Evolutionary conservation across 2,329 filamentous ascomycete species (phyloP).

Genomic region (Fusarium temperatum): DNA sequence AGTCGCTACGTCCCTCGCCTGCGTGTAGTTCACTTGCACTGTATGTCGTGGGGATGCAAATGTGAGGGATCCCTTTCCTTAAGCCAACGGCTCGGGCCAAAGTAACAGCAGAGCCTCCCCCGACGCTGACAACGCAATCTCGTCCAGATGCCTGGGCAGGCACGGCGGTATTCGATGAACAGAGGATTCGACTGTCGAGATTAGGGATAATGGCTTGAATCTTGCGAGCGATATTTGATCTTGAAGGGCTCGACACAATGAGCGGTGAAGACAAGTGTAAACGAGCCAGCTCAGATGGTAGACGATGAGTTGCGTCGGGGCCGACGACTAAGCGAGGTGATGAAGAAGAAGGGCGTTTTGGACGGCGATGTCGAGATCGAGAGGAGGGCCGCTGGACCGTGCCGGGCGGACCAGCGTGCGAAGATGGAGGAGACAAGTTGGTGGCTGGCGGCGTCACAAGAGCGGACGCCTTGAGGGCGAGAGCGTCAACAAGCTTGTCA

Average conservation of each 20-base stretch:
- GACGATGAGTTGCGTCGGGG: slow-evolving; percentile 43
- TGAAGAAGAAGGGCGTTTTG: not conserved
- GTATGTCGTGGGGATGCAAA: slow-evolving; percentile 69
- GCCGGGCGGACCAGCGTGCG: slow-evolving; percentile 1
- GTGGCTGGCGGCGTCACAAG: slow-evolving; percentile 30
- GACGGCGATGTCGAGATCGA: not conserved
- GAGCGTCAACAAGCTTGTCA: slow-evolving; percentile 13
- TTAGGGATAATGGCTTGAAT: slow-evolving; percentile 49
- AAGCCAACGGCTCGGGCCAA: slow-evolving; percentile 64
- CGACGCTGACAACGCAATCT: slow-evolving; percentile 69
- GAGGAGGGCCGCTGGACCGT: slow-evolving; percentile 1
- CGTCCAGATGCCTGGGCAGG: slow-evolving; percentile 46
- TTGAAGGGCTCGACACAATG: slow-evolving; percentile 51
- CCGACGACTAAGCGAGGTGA: slow-evolving; percentile 50
- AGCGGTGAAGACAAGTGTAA: slow-evolving; percentile 47
- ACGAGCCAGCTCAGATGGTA: slow-evolving; percentile 48
- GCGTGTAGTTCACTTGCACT: slow-evolving; percentile 65
- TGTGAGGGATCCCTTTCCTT: slow-evolving; percentile 63
- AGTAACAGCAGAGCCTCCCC: slow-evolving; percentile 69
- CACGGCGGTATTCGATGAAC: slow-evolving; percentile 43
- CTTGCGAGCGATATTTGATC: slow-evolving; percentile 46
- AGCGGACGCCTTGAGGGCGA: slow-evolving; percentile 23
- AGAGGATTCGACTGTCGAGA: slow-evolving; percentile 46
- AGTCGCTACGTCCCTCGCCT: not conserved
- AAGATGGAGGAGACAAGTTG: slow-evolving; percentile 24